Evolutionary conservation across 2,329 filamentous ascomycete species (phyloP), one percentile per base, ranked within the genome.

Genomic region (Fusarium pininemorale): DNA sequence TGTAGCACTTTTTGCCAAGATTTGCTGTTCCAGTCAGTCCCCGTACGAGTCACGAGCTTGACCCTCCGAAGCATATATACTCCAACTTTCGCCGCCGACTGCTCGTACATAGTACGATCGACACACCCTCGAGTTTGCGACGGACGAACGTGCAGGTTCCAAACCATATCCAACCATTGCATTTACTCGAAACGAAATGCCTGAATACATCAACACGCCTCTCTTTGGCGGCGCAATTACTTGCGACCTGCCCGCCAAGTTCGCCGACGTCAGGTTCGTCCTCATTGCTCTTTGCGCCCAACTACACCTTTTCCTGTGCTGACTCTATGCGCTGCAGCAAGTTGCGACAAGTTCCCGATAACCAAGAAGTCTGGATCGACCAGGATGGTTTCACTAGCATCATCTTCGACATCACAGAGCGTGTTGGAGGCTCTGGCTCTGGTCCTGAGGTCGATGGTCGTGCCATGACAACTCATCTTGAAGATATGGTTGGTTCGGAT

Each of bases 311-410:
- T 56, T 35, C 50, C 61, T 14, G 38, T 70, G 32, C 63, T 77
- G 39, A 75, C 51, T 32, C 30, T 48, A n/a, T 39, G 26, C 41
- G n/a, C 42, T 51, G 30, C 70, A 94, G 92, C 84, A 88, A 89
- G 62, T 88, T 95, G 76, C 91, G 93, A 73, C 89, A 94, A 83
- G 90, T 95, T 10, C 93, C 93, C 57, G 92, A 96, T 81, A 93
- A 97, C 82, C 95, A 98, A 85, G 96, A 98, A 86, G 93, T 98
- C 76, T 98, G 91, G 85, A 92, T 98, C 79, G 94, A 97, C 81
- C 88, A 90, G 73, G 88, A 93, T 72, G 95, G 94, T 56, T 95
- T 95, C 82, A 94, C 94, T 7, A 95, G 90, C 83, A 91, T 98
- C 81, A 95, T 98, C 77, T 89, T 98, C 82, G 96, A 98, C 79